Conservation (phyloP, 2,329 filamentous ascomycete species). For the Salinomyces thailandicus region DNA sequence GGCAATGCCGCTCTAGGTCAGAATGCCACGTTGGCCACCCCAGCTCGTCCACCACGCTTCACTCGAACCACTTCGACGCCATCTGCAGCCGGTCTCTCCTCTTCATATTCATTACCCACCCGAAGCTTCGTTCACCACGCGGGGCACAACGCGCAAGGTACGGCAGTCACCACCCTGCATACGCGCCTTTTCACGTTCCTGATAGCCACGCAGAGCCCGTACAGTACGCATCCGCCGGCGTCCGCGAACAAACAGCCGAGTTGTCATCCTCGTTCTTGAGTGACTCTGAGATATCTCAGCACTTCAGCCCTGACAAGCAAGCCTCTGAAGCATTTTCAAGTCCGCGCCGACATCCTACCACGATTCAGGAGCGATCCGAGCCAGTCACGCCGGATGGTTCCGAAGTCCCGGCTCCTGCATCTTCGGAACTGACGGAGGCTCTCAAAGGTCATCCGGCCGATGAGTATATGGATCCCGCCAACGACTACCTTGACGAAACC, state of each 20-base stretch:
- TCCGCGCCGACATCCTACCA: slow-evolving; percentile 10
- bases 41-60: not conserved
- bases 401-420: not conserved
- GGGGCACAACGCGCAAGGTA: slow-evolving; percentile 16
- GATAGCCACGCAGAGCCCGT: slow-evolving; percentile 32
- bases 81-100: slow-evolving; percentile 13
- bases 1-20: not conserved
- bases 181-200: not conserved
- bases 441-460: slow-evolving; percentile 1
- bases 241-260: slow-evolving; percentile 29
- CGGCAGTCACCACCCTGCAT: slow-evolving; percentile 1
- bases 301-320: slow-evolving; percentile 10
- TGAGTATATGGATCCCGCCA: not conserved
- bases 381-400: slow-evolving; percentile 21
- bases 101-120: slow-evolving; percentile 24
- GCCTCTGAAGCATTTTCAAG: slow-evolving; percentile 3
- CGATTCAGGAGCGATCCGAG: slow-evolving; percentile 27
- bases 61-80: slow-evolving; percentile 1
- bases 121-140: slow-evolving; percentile 28
- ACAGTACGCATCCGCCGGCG: slow-evolving; percentile 29
- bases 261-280: slow-evolving; percentile 28
- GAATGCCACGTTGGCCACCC: not conserved
- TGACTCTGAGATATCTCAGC: slow-evolving; percentile 22
- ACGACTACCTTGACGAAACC: slow-evolving; percentile 1
- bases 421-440: slow-evolving; percentile 8